phyloP scores from a whole-genome alignment of 495 filamentous ascomycete species.

The Aspergillus sclerotiicarbonarius region DNA sequence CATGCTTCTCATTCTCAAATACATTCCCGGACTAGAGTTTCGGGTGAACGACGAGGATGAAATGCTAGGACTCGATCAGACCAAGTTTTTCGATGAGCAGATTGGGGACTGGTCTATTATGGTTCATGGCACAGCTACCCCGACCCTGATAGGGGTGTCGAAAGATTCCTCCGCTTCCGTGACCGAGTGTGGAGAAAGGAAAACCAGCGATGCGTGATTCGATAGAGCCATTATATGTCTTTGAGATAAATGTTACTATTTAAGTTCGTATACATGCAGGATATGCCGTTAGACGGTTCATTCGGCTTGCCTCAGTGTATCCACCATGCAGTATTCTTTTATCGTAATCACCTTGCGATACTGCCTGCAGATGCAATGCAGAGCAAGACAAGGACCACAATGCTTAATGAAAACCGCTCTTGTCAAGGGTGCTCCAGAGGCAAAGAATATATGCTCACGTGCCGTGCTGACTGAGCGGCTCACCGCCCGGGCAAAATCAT shows the following conservation, averaged over 20 bases:
- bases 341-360: too few species aligned
- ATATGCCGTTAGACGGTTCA: neutral
- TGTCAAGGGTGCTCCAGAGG: neutral
- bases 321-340: too few species aligned
- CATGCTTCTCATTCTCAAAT: slow-evolving; percentile 55
- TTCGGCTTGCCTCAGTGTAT: neutral
- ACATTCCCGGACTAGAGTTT: slow-evolving; percentile 57
- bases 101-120: slow-evolving; percentile 45
- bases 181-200: slow-evolving; percentile 6
- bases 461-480: slow-evolving; percentile 4
- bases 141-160: slow-evolving; percentile 23
- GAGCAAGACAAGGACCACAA: too few species aligned
- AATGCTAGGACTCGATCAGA: slow-evolving; percentile 53
- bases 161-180: slow-evolving; percentile 17
- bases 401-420: too few species aligned
- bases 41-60: slow-evolving; percentile 56
- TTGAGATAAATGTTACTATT: neutral
- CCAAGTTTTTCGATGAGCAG: slow-evolving; percentile 61
- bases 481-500: slow-evolving; percentile 21
- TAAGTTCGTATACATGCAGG: neutral
- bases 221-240: neutral
- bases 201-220: slow-evolving; percentile 8
- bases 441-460: neutral
- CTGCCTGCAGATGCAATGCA: too few species aligned
- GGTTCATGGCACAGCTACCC: slow-evolving; percentile 18